These are phyloP conservation scores for Magnusiomyces ingens DNA, from an alignment of 1,139 yeast genomes.

Conservation along the genomic window DNA sequence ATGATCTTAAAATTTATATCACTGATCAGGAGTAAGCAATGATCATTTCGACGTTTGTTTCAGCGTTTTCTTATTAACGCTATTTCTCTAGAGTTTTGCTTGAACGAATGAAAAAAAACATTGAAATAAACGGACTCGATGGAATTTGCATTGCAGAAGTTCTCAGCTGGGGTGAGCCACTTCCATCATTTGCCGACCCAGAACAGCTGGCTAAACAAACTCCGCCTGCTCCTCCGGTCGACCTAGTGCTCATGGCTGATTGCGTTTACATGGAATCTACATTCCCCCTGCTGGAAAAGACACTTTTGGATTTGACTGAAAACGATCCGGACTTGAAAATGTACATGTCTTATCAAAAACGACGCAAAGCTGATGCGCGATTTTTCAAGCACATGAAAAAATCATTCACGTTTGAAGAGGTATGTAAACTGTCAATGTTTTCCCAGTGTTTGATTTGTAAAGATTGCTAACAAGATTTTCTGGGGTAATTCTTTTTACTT, in stretches of 20 bases:
- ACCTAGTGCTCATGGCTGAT: conserved; percentile 49
- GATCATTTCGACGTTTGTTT: background rate
- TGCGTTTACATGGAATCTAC: conserved; percentile 50
- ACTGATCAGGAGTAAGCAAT: conserved; percentile 36
- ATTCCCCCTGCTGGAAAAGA: conserved; percentile 44
- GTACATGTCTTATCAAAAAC: conserved; percentile 45
- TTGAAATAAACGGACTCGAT: conserved; percentile 36
- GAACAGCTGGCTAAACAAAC: background rate
- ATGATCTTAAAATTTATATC: conserved; percentile 36
- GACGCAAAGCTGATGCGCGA: conserved; percentile 47
- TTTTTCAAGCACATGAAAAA: conserved; percentile 37
- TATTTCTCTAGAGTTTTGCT: conserved; percentile 32
- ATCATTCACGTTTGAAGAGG: conserved; percentile 28
- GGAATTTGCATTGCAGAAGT: conserved; percentile 37
- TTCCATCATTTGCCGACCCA: background rate
- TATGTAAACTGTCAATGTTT: conserved; percentile 11
- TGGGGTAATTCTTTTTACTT: conserved; percentile 1
- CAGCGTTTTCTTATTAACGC: conserved; percentile 1
- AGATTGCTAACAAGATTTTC: too few species aligned
- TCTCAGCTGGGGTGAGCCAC: conserved; percentile 37
- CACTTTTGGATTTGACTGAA: conserved; percentile 40
- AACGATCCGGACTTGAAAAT: conserved; percentile 25
- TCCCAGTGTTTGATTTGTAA: too few species aligned
- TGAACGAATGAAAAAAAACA: conserved; percentile 42
- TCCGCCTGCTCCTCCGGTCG: conserved; percentile 26